Conservation (phyloP, 257 asterid species). For the Leptodermis oblonga region DNA sequence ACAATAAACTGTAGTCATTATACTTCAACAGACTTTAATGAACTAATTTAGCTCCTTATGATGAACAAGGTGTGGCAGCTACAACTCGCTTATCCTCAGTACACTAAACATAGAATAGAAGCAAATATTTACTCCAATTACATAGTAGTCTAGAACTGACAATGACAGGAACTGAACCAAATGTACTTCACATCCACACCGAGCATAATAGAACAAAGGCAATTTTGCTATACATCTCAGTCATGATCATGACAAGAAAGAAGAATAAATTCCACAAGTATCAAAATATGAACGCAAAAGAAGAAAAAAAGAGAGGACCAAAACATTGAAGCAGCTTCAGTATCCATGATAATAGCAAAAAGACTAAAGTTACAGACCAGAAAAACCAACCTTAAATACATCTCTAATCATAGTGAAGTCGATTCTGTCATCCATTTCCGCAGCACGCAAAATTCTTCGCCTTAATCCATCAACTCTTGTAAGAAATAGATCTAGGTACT, state of each 20-base stretch:
- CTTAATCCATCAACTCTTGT: slow-evolving; percentile 93
- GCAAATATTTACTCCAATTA: background rate
- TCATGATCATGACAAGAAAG: background rate
- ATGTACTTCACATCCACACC: background rate
- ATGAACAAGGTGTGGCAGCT: background rate
- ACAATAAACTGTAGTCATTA: no score
- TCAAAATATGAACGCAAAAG: background rate
- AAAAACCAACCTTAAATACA: slow-evolving; percentile 62
- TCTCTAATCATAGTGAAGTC: slow-evolving; percentile 56
- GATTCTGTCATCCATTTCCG: slow-evolving; percentile 38
- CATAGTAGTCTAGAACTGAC: background rate
- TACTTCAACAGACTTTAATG: background rate
- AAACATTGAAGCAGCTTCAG: background rate
- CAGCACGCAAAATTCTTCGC: slow-evolving; percentile 60
- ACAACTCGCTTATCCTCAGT: background rate
- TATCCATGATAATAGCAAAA: background rate
- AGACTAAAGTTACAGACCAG: background rate
- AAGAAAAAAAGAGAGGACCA: background rate
- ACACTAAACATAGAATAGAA: background rate
- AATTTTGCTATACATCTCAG: background rate
- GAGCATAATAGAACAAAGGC: background rate
- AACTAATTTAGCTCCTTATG: background rate
- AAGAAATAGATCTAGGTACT: slow-evolving; percentile 85
- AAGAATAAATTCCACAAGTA: background rate
- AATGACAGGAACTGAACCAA: background rate